These are phyloP conservation scores for Periconia digitata DNA, from an alignment of 2,329 filamentous ascomycete species.

Conservation along the genomic window DNA sequence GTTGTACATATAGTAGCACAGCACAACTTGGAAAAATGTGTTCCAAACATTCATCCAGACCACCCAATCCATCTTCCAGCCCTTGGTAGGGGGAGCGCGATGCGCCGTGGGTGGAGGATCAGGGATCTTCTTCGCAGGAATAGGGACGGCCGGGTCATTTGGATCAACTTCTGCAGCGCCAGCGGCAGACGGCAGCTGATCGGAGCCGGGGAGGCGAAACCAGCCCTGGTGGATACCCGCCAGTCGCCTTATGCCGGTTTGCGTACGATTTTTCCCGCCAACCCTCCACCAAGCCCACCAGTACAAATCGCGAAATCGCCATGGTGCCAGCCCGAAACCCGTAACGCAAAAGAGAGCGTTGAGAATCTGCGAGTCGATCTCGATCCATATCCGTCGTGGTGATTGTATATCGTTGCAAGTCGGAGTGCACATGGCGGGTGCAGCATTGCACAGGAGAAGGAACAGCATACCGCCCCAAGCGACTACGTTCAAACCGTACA, in stretches of 20 bases:
- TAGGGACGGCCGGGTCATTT: slow-evolving; percentile 58
- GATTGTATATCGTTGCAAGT: slow-evolving; percentile 75
- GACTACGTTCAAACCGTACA: slow-evolving; percentile 81
- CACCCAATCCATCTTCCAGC: slow-evolving; percentile 79
- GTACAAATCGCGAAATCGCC: slow-evolving; percentile 80
- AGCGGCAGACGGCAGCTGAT: slow-evolving; percentile 50
- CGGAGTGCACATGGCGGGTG: slow-evolving; percentile 70
- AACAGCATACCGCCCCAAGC: slow-evolving; percentile 94
- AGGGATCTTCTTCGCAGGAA: slow-evolving; percentile 64
- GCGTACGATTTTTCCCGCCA: slow-evolving; percentile 52
- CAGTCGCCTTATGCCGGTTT: slow-evolving; percentile 63
- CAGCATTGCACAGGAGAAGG: slow-evolving; percentile 74
- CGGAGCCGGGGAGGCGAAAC: slow-evolving; percentile 71
- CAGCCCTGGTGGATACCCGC: slow-evolving; percentile 75
- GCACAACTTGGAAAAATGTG: slow-evolving; percentile 72
- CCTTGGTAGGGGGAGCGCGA: slow-evolving; percentile 65
- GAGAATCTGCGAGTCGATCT: slow-evolving; percentile 79
- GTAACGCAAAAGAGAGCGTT: slow-evolving; percentile 87
- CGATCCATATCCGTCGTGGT: slow-evolving; percentile 79
- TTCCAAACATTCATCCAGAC: slow-evolving; percentile 79
- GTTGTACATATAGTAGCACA: slow-evolving; percentile 83
- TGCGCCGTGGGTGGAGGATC: slow-evolving; percentile 70
- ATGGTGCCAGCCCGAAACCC: slow-evolving; percentile 80
- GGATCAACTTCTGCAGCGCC: slow-evolving; percentile 27
- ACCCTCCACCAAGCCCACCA: slow-evolving; percentile 65